Conservation (phyloP, 495 filamentous ascomycete species). For the Podospora pseudopauciseta region DNA sequence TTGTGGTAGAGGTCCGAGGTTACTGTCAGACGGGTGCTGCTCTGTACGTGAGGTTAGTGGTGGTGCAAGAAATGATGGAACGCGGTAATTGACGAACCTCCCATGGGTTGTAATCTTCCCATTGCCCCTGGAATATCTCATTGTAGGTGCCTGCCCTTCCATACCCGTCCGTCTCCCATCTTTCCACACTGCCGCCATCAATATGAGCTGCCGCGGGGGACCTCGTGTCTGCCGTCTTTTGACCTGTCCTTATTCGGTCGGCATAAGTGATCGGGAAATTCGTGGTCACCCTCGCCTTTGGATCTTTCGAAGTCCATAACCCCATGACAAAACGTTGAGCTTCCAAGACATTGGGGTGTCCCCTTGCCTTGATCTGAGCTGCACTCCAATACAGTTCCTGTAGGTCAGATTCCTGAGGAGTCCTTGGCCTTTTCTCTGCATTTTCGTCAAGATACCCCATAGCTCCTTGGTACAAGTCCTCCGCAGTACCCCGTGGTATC, state of each 20-base stretch:
- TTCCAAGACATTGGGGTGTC: slow-evolving; percentile 66
- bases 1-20: slow-evolving; percentile 78
- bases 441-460: slow-evolving; percentile 58
- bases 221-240: neutral
- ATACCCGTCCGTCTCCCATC: slow-evolving; percentile 87
- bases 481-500: slow-evolving; percentile 50
- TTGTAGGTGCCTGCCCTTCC: slow-evolving; percentile 62
- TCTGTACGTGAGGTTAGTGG: slow-evolving; percentile 22
- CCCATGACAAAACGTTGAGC: slow-evolving; percentile 73
- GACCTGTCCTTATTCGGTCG: slow-evolving; percentile 70
- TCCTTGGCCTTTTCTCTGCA: slow-evolving; percentile 38
- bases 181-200: slow-evolving; percentile 78
- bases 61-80: neutral
- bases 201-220: slow-evolving; percentile 49
- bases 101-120: slow-evolving; percentile 83
- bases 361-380: slow-evolving; percentile 67
- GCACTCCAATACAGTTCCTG: slow-evolving; percentile 85
- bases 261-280: slow-evolving; percentile 67
- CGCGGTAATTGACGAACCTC: slow-evolving; percentile 39
- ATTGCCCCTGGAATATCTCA: slow-evolving; percentile 65
- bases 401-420: slow-evolving; percentile 54
- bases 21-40: slow-evolving; percentile 62
- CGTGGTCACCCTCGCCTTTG: slow-evolving; percentile 55
- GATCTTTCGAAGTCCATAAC: slow-evolving; percentile 69
- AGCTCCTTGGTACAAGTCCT: slow-evolving; percentile 49